Percentiles rank a stretch among this genome's conserved stretches.
These are phyloP conservation scores for Adansonia digitata DNA, from an alignment of 345 rosid species.

Conservation along the genomic window DNA sequence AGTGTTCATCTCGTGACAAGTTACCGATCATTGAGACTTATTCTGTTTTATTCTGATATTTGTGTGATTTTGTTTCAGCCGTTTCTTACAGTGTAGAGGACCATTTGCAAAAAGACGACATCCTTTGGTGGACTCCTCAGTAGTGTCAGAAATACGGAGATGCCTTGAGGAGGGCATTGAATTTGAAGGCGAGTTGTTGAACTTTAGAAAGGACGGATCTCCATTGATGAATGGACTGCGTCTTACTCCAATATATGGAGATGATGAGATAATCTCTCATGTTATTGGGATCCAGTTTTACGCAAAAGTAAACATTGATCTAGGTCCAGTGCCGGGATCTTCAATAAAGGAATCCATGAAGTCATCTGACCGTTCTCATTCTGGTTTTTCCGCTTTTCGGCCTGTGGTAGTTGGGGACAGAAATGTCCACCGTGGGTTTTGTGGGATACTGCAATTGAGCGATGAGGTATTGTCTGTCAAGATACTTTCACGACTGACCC, in stretches of 20 bases:
- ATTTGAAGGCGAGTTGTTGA: conserved; percentile 82
- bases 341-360: conserved; percentile 52
- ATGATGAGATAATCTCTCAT: conserved; percentile 69
- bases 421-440: conserved; percentile 53
- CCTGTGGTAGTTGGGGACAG: conserved; percentile 41
- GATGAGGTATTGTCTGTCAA: conserved; percentile 74
- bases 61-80: conserved; percentile 39
- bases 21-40: not conserved
- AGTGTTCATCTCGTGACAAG: conserved; percentile 4
- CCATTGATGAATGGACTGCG: conserved; percentile 72
- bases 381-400: conserved; percentile 35
- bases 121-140: conserved; percentile 67
- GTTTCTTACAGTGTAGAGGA: conserved; percentile 88
- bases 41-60: conserved; percentile 19
- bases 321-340: conserved; percentile 61
- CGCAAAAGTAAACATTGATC: conserved; percentile 74
- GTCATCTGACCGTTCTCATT: conserved; percentile 32
- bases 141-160: conserved; percentile 71
- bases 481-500: conserved; percentile 70
- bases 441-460: conserved; percentile 66
- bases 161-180: conserved; percentile 80
- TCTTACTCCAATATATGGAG: conserved; percentile 80
- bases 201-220: conserved; percentile 82
- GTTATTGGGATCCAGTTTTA: conserved; percentile 84
- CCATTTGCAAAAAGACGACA: conserved; percentile 93